phyloP scores from a whole-genome alignment of 108 stramenopile genomes.

The Bacterosira constricta region DNA sequence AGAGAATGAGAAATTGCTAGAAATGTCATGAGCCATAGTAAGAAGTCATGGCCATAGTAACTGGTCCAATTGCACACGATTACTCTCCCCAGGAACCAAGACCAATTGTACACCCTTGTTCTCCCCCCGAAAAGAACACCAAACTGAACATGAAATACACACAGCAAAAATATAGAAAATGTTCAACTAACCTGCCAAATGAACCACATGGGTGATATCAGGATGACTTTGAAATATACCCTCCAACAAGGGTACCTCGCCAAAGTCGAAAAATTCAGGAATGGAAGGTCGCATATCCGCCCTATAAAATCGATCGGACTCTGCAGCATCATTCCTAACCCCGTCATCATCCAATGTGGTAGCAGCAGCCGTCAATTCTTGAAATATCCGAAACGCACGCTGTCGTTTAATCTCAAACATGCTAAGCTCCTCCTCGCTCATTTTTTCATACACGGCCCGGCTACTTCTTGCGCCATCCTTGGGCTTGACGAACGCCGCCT shows the following conservation, averaged over 20 bases:
- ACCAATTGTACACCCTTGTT: too few relatives aligned
- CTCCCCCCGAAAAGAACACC: background rate
- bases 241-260: conserved; percentile 77
- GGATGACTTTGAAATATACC: conserved; percentile 71
- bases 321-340: conserved; percentile 16
- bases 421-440: conserved; percentile 60
- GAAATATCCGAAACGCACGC: conserved; percentile 73
- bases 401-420: conserved; percentile 79
- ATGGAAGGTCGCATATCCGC: conserved; percentile 81
- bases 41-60: too few relatives aligned
- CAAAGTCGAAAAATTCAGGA: conserved; percentile 84
- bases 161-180: background rate
- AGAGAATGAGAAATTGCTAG: too few relatives aligned
- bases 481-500: conserved; percentile 23
- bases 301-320: conserved; percentile 61
- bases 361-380: conserved; percentile 38
- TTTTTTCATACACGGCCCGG: conserved; percentile 13
- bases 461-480: background rate
- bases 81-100: too few relatives aligned
- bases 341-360: background rate
- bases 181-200: conserved; percentile 59
- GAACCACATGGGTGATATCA: conserved; percentile 84
- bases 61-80: too few relatives aligned
- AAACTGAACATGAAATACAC: background rate
- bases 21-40: too few relatives aligned